These are phyloP conservation scores for Pachyrhizus erosus DNA, from an alignment of 306 rosid genomes.

Conservation along the genomic window DNA sequence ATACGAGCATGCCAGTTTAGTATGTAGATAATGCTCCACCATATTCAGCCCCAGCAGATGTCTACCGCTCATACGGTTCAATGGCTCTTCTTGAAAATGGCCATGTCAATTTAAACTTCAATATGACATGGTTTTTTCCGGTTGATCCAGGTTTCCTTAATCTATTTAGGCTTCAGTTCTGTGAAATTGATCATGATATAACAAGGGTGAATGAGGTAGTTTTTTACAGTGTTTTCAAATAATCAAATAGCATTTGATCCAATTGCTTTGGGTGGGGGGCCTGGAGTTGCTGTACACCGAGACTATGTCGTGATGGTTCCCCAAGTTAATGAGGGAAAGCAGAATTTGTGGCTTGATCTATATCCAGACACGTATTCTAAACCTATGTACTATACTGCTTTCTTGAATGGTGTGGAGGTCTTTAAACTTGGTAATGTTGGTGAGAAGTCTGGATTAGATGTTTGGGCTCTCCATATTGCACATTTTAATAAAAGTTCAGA, in stretches of 20 bases:
- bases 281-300: slow-evolving; percentile 30
- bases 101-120: slow-evolving; percentile 25
- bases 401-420: slow-evolving; percentile 53
- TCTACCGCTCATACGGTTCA: slow-evolving; percentile 32
- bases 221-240: slow-evolving; percentile 46
- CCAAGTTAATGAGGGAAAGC: slow-evolving; percentile 32
- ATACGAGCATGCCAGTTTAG: slow-evolving; percentile 5
- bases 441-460: not conserved
- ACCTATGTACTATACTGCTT: not conserved
- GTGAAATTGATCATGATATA: not conserved
- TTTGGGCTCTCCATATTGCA: not conserved
- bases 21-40: slow-evolving; percentile 14
- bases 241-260: slow-evolving; percentile 47
- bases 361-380: slow-evolving; percentile 22
- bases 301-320: slow-evolving; percentile 48
- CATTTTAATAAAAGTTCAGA: not conserved
- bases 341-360: slow-evolving; percentile 49
- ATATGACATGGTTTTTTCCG: slow-evolving; percentile 45
- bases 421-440: slow-evolving; percentile 42
- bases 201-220: not conserved
- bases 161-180: slow-evolving; percentile 65
- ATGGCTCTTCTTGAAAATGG: not conserved
- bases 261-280: slow-evolving; percentile 10
- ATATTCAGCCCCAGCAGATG: slow-evolving; percentile 36
- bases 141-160: slow-evolving; percentile 57